Percentiles rank a stretch among this genome's conserved stretches.
Evolutionary conservation across 2,329 filamentous ascomycete genomes (phyloP).

Genomic region (Sporothrix inflata): DNA sequence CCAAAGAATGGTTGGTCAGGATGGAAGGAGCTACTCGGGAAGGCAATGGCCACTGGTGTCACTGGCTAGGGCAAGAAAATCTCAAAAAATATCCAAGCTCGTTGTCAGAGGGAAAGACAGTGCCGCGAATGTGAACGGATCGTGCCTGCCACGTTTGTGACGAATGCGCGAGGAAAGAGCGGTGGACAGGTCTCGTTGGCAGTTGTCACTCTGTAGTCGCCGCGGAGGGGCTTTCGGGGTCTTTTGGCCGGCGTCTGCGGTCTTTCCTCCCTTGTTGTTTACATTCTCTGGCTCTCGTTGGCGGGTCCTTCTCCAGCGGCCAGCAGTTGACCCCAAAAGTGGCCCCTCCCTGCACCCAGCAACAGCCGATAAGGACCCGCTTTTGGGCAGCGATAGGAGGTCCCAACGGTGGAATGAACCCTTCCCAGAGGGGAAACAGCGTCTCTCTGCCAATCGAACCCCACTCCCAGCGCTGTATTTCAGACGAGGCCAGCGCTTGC

Average conservation of each 20-base stretch:
- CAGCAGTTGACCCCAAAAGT: conserved; percentile 10
- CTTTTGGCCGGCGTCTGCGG: not conserved
- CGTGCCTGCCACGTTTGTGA: conserved; percentile 17
- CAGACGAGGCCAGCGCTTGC: not conserved
- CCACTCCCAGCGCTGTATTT: not conserved
- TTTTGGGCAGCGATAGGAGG: not conserved
- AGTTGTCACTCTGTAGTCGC: too few relatives aligned
- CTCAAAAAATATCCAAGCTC: conserved; percentile 15
- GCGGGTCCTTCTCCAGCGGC: not conserved
- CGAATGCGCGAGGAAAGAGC: conserved; percentile 22
- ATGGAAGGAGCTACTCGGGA: not conserved
- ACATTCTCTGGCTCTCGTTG: conserved; percentile 17
- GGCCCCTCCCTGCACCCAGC: conserved; percentile 28
- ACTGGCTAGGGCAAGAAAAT: not conserved
- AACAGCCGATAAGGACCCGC: conserved; percentile 27
- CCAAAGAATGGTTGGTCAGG: conserved; percentile 16
- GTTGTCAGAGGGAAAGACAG: conserved; percentile 27
- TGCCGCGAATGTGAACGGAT: conserved; percentile 1
- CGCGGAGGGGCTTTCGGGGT: not conserved
- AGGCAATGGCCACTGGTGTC: not conserved
- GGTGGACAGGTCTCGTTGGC: not conserved
- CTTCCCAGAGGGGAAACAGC: conserved; percentile 16
- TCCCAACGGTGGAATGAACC: conserved; percentile 2
- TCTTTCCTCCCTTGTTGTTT: conserved; percentile 28
- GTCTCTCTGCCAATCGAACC: conserved; percentile 20